phyloP scores from a whole-genome alignment of 768 basidiomycete genomes.

The Termitomyces sp. region DNA sequence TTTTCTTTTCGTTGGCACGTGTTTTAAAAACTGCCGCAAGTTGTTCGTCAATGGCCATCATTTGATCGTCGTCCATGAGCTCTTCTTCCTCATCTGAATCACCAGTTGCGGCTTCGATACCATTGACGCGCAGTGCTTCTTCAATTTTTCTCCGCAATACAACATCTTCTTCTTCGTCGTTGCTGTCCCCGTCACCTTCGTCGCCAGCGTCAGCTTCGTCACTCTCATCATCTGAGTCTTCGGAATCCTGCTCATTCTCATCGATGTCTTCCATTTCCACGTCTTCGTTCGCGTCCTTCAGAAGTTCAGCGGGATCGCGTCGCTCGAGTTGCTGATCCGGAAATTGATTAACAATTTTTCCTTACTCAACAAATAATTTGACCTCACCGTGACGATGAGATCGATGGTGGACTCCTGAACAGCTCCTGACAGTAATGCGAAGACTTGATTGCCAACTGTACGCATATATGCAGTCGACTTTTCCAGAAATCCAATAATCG shows the following conservation, averaged over 20 bases:
- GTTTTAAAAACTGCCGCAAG: conserved; percentile 83
- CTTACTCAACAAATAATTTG: background rate
- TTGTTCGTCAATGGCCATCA: conserved; percentile 94
- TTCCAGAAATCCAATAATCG: conserved; percentile 88
- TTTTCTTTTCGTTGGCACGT: conserved; percentile 53
- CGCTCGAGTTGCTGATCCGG: conserved; percentile 76
- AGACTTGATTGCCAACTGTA: conserved; percentile 73
- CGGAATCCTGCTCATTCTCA: conserved; percentile 30
- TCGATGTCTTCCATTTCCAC: conserved; percentile 39
- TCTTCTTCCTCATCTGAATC: conserved; percentile 66
- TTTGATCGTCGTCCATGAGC: conserved; percentile 93
- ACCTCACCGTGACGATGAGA: conserved; percentile 73
- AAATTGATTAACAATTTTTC: background rate
- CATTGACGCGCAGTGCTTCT: conserved; percentile 56
- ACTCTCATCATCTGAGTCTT: conserved; percentile 27
- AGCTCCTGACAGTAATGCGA: conserved; percentile 63
- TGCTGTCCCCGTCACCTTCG: conserved; percentile 27
- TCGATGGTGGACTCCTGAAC: conserved; percentile 70
- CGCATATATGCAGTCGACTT: conserved; percentile 77
- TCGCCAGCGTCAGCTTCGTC: conserved; percentile 28
- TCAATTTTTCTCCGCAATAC: conserved; percentile 67
- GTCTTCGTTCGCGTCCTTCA: conserved; percentile 41
- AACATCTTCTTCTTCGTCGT: conserved; percentile 47
- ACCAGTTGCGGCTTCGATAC: conserved; percentile 49
- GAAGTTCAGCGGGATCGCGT: conserved; percentile 52